phyloP scores from a whole-genome alignment of 495 filamentous ascomycete species.

The Aspergillus mulundensis region DNA sequence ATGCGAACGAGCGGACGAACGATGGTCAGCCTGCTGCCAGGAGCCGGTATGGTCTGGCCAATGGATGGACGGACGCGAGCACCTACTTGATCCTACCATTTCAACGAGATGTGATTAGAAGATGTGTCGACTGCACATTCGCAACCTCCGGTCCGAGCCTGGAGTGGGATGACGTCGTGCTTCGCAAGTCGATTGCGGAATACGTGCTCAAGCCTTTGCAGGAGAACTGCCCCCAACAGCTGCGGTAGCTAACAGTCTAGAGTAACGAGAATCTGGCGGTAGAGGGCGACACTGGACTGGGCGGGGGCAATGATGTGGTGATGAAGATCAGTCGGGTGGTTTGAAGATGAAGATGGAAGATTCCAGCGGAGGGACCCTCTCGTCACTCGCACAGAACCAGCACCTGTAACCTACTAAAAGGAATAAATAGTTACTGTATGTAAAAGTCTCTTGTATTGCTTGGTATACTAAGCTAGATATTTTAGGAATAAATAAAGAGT shows the following conservation, averaged over 20 bases:
- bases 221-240: constrained; percentile 1
- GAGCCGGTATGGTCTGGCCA: neutral
- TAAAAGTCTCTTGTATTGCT: too few species aligned
- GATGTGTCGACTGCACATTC: constrained; percentile 12
- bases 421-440: too few species aligned
- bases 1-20: neutral
- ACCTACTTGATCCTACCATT: neutral
- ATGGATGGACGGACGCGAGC: neutral
- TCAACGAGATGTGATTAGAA: neutral
- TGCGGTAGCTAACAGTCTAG: neutral
- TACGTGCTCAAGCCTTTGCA: constrained; percentile 7
- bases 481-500: too few species aligned
- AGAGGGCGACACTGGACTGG: too few species aligned
- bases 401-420: too few species aligned
- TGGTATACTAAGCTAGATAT: too few species aligned
- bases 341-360: too few species aligned
- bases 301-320: too few species aligned
- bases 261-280: too few species aligned
- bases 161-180: constrained; percentile 4
- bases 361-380: too few species aligned
- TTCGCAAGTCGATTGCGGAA: constrained; percentile 10
- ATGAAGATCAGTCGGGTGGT: too few species aligned
- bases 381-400: too few species aligned
- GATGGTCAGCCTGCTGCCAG: neutral
- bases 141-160: neutral